Conservation (phyloP, 495 filamentous ascomycete genomes). For the Penicillium maclennaniae region DNA sequence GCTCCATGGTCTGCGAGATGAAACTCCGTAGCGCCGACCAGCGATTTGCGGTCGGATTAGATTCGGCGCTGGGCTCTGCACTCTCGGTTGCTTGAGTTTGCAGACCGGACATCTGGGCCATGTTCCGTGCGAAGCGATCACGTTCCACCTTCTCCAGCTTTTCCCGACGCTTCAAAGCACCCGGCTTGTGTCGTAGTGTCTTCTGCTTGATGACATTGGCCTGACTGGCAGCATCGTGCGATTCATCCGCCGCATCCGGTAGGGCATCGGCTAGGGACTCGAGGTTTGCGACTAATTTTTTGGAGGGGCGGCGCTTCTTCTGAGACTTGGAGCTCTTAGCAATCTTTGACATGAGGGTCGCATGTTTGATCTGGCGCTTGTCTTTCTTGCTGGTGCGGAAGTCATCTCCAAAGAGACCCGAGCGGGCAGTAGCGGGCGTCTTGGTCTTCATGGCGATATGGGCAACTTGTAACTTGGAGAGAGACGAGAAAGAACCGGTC, state of each 20-base stretch:
- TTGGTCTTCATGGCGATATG: conserved; percentile 14
- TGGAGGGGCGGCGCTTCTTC: conserved; percentile 64
- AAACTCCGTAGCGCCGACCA: conserved; percentile 68
- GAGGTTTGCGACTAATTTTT: conserved; percentile 74
- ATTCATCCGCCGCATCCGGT: conserved; percentile 49
- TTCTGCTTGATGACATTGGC: conserved; percentile 58
- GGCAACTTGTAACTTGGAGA: conserved; percentile 2
- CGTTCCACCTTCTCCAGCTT: conserved; percentile 72
- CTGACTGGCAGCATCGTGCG: conserved; percentile 33
- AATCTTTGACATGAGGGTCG: conserved; percentile 69
- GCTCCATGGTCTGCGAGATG: conserved; percentile 70
- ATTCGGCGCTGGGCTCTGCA: conserved; percentile 11
- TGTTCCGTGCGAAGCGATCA: conserved; percentile 74
- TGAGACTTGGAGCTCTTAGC: conserved; percentile 54
- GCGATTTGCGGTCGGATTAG: conserved; percentile 48
- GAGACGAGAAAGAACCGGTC: conserved; percentile 12
- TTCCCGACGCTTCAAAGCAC: conserved; percentile 79
- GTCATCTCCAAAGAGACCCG: conserved; percentile 33
- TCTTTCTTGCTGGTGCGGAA: conserved; percentile 70
- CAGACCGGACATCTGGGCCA: conserved; percentile 57
- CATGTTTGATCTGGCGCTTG: conserved; percentile 73
- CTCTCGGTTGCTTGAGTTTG: conserved; percentile 12
- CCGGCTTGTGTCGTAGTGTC: conserved; percentile 67
- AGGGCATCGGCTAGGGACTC: conserved; percentile 75
- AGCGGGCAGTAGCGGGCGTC: conserved; percentile 24